These are phyloP conservation scores for Panicum hallii DNA, from an alignment of 202 grass and related monocot genomes.

Conservation along the genomic window DNA sequence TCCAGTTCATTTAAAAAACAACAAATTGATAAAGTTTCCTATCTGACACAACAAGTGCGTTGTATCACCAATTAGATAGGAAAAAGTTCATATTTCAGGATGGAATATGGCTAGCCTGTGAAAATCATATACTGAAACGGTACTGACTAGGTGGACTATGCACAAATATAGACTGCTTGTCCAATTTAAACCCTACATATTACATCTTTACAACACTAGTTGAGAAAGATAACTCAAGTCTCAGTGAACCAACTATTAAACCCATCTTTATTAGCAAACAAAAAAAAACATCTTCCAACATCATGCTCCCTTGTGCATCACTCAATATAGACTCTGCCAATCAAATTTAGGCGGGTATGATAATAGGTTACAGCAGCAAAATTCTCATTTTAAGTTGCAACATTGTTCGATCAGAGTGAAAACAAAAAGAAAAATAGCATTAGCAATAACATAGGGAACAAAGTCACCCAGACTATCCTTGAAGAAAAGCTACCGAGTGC, in stretches of 20 bases:
- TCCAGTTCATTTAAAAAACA: constrained; percentile 25
- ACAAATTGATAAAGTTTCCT: constrained; percentile 5
- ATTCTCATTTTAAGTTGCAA: constrained; percentile 15
- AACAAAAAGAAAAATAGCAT: neutral
- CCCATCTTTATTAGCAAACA: neutral
- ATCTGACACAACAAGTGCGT: neutral
- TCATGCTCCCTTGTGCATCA: neutral
- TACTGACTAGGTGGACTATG: neutral
- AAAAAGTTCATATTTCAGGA: neutral
- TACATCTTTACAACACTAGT: neutral
- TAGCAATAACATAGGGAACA: neutral
- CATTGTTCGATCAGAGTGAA: neutral
- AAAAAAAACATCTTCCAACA: neutral
- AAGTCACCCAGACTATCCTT: neutral
- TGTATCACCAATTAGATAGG: neutral
- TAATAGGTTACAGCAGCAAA: constrained; percentile 13
- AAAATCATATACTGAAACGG: neutral
- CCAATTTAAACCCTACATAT: neutral
- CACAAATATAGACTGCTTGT: neutral
- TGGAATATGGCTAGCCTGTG: neutral
- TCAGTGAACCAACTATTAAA: neutral
- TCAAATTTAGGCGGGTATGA: neutral
- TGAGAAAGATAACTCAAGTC: neutral
- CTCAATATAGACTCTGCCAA: neutral
- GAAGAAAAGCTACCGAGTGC: neutral